Percentiles rank a stretch among this genome's conserved stretches.
Conservation (phyloP, 164 flowering plant species). For the Stephania japonica region DNA sequence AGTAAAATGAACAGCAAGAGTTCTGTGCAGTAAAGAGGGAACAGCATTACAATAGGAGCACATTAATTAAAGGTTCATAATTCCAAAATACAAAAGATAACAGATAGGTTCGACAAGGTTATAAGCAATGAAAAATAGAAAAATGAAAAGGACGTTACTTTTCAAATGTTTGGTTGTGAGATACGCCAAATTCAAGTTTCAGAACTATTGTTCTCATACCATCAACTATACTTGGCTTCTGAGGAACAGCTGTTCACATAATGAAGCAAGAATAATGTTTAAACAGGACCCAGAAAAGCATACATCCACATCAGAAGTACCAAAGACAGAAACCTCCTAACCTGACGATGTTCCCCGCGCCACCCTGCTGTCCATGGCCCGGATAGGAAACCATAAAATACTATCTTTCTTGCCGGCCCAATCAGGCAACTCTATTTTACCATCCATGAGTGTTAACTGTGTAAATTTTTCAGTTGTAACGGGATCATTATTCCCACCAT, state of each 20-base stretch:
- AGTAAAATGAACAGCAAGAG: constrained; percentile 90
- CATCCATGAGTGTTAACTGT: constrained; percentile 49
- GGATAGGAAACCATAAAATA: constrained; percentile 81
- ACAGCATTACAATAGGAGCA: background rate
- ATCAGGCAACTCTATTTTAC: constrained; percentile 68
- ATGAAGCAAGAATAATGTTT: constrained; percentile 4
- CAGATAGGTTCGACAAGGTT: background rate
- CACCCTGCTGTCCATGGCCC: constrained; percentile 58
- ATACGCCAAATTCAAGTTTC: constrained; percentile 87
- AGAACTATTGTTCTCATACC: constrained; percentile 94
- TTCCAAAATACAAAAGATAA: background rate
- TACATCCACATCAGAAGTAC: constrained; percentile 1
- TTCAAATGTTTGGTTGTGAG: constrained; percentile 88
- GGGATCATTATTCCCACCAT: constrained; percentile 18
- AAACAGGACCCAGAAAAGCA: constrained; percentile 10
- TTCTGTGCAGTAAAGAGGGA: constrained; percentile 39
- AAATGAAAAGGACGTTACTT: constrained; percentile 35
- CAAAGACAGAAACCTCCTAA: constrained; percentile 15
- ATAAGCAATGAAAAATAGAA: constrained; percentile 4
- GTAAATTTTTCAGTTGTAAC: constrained; percentile 30
- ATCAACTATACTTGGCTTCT: constrained; percentile 69
- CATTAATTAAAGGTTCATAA: background rate
- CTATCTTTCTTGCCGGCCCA: constrained; percentile 78
- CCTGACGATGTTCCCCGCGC: constrained; percentile 79
- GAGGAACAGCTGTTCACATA: constrained; percentile 40